These are phyloP conservation scores for Chrysoporthe austroafricana DNA, from an alignment of 2,329 filamentous ascomycete species.

Conservation along the genomic window DNA sequence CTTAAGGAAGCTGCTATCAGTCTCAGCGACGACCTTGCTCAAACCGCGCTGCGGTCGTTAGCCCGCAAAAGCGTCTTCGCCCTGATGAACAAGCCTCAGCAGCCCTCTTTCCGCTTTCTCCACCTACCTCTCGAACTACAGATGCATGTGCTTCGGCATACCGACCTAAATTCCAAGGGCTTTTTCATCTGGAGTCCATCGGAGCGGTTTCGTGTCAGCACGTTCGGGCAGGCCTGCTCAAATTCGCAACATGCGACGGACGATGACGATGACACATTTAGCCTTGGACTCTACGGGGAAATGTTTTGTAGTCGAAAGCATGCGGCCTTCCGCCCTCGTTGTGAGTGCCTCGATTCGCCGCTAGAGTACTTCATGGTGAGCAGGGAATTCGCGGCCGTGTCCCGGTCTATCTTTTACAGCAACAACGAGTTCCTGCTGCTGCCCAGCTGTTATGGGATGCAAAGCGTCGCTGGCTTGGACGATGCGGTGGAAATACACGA, in stretches of 20 bases:
- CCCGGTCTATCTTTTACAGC: constrained; percentile 5
- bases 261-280: neutral
- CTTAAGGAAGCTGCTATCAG: neutral
- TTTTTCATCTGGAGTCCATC: neutral
- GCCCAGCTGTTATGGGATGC: neutral
- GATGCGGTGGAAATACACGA: neutral
- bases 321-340: neutral
- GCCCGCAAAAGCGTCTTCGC: neutral
- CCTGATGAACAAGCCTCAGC: constrained; percentile 9
- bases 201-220: constrained; percentile 4
- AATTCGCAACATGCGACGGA: neutral
- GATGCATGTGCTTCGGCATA: constrained; percentile 1
- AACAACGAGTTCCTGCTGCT: constrained; percentile 4
- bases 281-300: neutral
- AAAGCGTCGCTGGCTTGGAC: neutral
- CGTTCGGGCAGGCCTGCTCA: constrained; percentile 1
- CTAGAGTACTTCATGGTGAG: constrained; percentile 3
- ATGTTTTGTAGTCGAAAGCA: constrained; percentile 1
- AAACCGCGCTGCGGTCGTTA: neutral
- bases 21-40: neutral
- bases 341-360: neutral
- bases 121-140: constrained; percentile 1
- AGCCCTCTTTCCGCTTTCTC: neutral
- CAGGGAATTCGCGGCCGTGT: constrained; percentile 2
- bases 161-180: neutral